phyloP scores from a whole-genome alignment of 331 rosid genomes.

The Dryas integrifolia region DNA sequence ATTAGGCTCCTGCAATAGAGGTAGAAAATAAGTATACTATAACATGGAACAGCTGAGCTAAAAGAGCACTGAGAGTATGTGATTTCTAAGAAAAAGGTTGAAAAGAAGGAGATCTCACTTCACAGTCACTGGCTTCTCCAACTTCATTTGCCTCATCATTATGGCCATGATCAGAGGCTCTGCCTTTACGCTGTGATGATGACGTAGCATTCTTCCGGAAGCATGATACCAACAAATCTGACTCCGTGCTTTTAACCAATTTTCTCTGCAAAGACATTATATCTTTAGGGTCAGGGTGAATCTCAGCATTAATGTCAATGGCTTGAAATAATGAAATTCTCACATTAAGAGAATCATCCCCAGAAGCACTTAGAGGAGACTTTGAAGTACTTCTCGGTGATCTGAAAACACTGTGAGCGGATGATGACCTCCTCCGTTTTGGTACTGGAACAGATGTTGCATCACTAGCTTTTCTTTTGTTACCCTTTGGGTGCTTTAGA shows the following conservation, averaged over 20 bases:
- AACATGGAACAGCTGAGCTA: neutral
- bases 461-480: constrained; percentile 57
- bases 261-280: constrained; percentile 43
- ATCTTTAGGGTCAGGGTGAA: constrained; percentile 34
- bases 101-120: constrained; percentile 29
- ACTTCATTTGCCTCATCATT: constrained; percentile 42
- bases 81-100: constrained; percentile 10
- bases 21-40: constrained; percentile 12
- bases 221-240: constrained; percentile 54
- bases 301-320: constrained; percentile 34
- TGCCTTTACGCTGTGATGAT: constrained; percentile 50
- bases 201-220: constrained; percentile 30
- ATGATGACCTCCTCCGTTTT: constrained; percentile 56
- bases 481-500: constrained; percentile 34
- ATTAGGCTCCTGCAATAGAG: constrained; percentile 52
- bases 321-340: constrained; percentile 25
- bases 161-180: constrained; percentile 36
- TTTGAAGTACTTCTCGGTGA: constrained; percentile 43
- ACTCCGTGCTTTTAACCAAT: constrained; percentile 36
- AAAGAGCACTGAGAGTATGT: neutral
- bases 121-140: constrained; percentile 47
- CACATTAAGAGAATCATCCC: constrained; percentile 33
- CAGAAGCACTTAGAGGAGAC: constrained; percentile 38
- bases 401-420: constrained; percentile 45
- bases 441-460: constrained; percentile 49